phyloP scores from a whole-genome alignment of 331 rosid species.

The Pyrus hybrid region DNA sequence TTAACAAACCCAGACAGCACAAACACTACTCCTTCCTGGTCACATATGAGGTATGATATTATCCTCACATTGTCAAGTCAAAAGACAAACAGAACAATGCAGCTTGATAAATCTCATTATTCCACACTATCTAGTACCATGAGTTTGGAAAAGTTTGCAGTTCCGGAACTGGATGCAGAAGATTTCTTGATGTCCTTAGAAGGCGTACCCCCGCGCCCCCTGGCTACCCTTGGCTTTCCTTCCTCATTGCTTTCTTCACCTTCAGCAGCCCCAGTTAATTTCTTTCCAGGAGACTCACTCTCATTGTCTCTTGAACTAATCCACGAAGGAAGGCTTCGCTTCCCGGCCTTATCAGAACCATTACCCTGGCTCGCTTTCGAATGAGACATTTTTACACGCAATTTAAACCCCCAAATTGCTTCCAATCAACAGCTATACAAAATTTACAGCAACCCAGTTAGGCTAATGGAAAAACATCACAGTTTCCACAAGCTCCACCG shows the following conservation, averaged over 20 bases:
- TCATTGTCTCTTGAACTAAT: conserved; percentile 38
- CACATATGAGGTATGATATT: conserved; percentile 3
- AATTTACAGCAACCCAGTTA: not conserved
- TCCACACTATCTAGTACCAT: conserved; percentile 35
- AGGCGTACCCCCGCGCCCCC: not conserved
- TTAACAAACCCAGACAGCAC: conserved; percentile 89
- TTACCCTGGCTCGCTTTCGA: conserved; percentile 10
- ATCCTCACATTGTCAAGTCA: conserved; percentile 7
- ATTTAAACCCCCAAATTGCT: not conserved
- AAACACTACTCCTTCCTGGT: conserved; percentile 89
- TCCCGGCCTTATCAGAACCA: conserved; percentile 25
- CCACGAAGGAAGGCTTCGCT: conserved; percentile 80
- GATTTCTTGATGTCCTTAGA: conserved; percentile 21
- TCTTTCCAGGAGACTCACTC: conserved; percentile 24
- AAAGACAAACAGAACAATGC: not conserved
- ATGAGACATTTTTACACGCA: conserved; percentile 43
- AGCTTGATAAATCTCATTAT: conserved; percentile 5
- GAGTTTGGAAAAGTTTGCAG: conserved; percentile 44
- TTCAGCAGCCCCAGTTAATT: conserved; percentile 28
- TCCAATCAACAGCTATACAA: not conserved
- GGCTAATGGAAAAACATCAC: not conserved
- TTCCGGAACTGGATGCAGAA: conserved; percentile 23
- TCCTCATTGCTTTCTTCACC: conserved; percentile 24
- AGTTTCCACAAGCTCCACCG: not conserved
- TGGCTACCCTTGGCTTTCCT: conserved; percentile 29